Percentiles rank a stretch among this genome's conserved stretches.
phyloP scores from a whole-genome alignment of 2,329 filamentous ascomycete species.

The Sclerotinia glacialis region DNA sequence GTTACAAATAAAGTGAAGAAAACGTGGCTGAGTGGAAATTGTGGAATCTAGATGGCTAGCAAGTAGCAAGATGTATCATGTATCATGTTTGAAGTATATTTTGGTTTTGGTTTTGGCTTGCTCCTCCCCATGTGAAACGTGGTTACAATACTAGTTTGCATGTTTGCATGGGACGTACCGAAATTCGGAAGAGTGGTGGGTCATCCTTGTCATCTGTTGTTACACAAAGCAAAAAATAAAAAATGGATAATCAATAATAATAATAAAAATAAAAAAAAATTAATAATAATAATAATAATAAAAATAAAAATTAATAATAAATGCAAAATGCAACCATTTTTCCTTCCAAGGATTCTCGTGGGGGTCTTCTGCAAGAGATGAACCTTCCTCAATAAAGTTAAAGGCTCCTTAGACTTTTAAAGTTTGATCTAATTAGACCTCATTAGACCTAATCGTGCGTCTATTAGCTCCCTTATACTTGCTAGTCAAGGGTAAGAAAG shows the following conservation, averaged over 20 bases:
- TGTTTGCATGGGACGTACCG: slow-evolving; percentile 1
- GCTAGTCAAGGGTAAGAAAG: not conserved
- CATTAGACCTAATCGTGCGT: not conserved
- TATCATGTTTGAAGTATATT: not conserved
- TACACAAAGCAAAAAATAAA: not conserved
- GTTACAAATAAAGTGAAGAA: slow-evolving; percentile 10
- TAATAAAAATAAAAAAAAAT: too few species aligned
- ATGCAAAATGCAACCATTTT: too few species aligned
- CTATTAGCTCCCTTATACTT: too few species aligned
- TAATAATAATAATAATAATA: too few species aligned
- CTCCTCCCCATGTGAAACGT: slow-evolving; percentile 11
- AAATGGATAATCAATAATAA: too few species aligned
- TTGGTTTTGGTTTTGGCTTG: not conserved
- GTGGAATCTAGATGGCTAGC: not conserved
- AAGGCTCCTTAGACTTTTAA: not conserved
- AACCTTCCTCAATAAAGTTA: slow-evolving; percentile 2
- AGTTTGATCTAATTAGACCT: slow-evolving; percentile 5
- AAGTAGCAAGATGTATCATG: slow-evolving; percentile 3
- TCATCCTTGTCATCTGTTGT: slow-evolving; percentile 17
- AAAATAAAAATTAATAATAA: too few species aligned
- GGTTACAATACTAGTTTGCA: not conserved
- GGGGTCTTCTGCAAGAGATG: slow-evolving; percentile 1
- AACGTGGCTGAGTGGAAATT: not conserved
- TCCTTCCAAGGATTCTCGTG: not conserved
- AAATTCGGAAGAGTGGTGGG: slow-evolving; percentile 14